phyloP scores from a whole-genome alignment of 306 rosid species.

The Styphnolobium japonicum region DNA sequence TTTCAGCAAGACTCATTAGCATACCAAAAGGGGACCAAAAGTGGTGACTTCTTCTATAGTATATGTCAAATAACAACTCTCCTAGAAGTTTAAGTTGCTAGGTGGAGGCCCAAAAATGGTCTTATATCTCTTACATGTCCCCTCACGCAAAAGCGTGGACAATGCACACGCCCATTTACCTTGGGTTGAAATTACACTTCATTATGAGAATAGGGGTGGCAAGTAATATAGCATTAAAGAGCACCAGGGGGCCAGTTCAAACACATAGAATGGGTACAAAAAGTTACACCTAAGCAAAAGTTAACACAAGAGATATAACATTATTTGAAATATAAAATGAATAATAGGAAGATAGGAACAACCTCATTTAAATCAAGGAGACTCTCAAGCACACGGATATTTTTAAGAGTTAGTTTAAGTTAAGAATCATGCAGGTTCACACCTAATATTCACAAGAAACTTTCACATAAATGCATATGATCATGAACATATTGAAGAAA shows the following conservation, averaged over 20 bases:
- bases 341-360: constrained; percentile 9
- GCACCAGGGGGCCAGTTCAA: constrained; percentile 4
- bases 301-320: not conserved
- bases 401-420: not conserved
- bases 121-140: not conserved
- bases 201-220: not conserved
- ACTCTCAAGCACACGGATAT: not conserved
- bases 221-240: not conserved
- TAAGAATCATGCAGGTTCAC: constrained; percentile 4
- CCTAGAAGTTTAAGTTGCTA: not conserved
- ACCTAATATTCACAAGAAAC: constrained; percentile 7
- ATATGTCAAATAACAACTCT: not conserved
- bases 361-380: not conserved
- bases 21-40: not conserved
- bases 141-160: not conserved
- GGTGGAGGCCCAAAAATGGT: not conserved
- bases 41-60: not conserved
- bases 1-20: not conserved
- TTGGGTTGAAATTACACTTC: not conserved
- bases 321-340: constrained; percentile 1
- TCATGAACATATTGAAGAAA: constrained; percentile 3
- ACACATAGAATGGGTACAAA: not conserved
- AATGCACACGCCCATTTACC: not conserved
- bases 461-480: not conserved
- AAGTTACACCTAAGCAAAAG: too few relatives aligned